Evolutionary conservation across 805 yeast species (phyloP).

Genomic region (Schizosaccharomyces japonicus): DNA sequence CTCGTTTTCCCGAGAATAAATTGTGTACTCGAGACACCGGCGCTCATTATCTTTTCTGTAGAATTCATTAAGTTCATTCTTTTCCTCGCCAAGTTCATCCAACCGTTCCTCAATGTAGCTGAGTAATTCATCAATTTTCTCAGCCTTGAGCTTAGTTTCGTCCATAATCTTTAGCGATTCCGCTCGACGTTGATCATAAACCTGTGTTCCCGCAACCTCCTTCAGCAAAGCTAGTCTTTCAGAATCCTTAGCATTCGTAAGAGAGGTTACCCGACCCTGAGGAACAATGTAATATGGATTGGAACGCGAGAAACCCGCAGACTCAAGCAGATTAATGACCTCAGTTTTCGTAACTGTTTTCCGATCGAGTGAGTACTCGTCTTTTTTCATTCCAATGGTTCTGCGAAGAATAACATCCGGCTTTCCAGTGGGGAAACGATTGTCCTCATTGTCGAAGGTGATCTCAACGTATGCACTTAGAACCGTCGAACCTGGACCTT

Average conservation of each 20-base stretch:
- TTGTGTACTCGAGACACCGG: constrained; percentile 47
- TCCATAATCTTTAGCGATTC: constrained; percentile 65
- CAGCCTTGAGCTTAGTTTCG: constrained; percentile 42
- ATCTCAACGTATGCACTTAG: constrained; percentile 87
- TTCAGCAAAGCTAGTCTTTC: constrained; percentile 60
- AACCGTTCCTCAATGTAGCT: constrained; percentile 41
- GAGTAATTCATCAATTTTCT: constrained; percentile 51
- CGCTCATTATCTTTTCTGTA: constrained; percentile 44
- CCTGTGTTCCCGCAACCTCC: constrained; percentile 86
- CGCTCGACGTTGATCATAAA: constrained; percentile 57
- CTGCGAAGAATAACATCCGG: constrained; percentile 55
- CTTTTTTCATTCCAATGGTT: constrained; percentile 81
- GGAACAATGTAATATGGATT: constrained; percentile 94
- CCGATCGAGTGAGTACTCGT: constrained; percentile 68
- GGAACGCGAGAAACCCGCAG: constrained; percentile 74
- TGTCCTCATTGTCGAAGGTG: constrained; percentile 56
- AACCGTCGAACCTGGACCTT: constrained; percentile 53
- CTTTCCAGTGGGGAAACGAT: constrained; percentile 45
- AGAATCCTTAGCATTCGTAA: constrained; percentile 70
- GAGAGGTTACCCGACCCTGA: constrained; percentile 64
- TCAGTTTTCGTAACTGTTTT: constrained; percentile 50
- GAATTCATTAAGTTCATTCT: constrained; percentile 44
- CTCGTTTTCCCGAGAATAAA: constrained; percentile 52
- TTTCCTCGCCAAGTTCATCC: constrained; percentile 58
- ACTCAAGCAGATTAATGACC: constrained; percentile 57